Conservation (phyloP, 306 rosid species). For the Echinosophora koreensis region DNA sequence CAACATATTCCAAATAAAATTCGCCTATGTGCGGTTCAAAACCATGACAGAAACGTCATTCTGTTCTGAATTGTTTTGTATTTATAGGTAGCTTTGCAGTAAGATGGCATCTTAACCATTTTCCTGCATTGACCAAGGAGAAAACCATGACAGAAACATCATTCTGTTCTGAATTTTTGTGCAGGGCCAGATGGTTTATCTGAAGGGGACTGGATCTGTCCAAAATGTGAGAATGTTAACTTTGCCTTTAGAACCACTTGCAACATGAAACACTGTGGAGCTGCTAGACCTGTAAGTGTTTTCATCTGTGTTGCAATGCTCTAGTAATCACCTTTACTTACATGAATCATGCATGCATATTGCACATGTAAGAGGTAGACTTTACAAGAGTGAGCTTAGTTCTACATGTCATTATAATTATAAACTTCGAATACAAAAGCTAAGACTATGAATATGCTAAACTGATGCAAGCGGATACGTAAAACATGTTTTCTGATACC, state of each 20-base stretch:
- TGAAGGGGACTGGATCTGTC: constrained; percentile 62
- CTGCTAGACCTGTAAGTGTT: constrained; percentile 60
- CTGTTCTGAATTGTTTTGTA: too few relatives aligned
- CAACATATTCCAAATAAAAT: too few relatives aligned
- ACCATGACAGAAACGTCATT: too few relatives aligned
- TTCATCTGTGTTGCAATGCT: constrained; percentile 13
- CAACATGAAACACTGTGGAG: constrained; percentile 68
- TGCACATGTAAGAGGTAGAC: background rate
- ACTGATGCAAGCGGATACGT: too few relatives aligned
- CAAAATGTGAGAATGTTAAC: constrained; percentile 62
- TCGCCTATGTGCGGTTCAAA: too few relatives aligned
- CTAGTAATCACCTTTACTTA: background rate
- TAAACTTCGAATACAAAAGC: too few relatives aligned
- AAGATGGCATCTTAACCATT: background rate
- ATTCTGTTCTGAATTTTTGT: constrained; percentile 30
- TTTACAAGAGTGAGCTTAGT: background rate
- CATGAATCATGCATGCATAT: constrained; percentile 6
- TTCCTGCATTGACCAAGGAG: background rate
- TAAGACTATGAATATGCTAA: too few relatives aligned
- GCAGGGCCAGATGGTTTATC: constrained; percentile 58
- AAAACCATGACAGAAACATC: background rate
- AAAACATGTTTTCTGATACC: too few relatives aligned
- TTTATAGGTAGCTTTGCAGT: background rate
- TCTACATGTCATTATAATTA: background rate
- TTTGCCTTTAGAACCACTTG: constrained; percentile 65